phyloP scores from a whole-genome alignment of 208 protist genomes.

The Strigomonas galati region DNA sequence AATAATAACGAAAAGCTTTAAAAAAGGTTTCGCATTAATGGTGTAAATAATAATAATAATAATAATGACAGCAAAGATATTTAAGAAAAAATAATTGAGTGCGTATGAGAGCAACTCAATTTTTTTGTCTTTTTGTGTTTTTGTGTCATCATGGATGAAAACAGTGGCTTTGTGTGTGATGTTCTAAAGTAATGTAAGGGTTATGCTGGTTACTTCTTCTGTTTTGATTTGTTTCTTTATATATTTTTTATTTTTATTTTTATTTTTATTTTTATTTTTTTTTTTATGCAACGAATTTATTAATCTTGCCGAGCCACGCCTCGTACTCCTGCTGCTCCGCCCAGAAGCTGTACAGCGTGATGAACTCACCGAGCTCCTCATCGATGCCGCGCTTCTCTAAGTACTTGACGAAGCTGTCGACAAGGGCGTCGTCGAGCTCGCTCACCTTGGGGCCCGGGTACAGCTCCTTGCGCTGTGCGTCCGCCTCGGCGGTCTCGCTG shows the following conservation, averaged over 20 bases:
- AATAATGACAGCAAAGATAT: not conserved
- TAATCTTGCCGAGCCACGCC: constrained; percentile 72
- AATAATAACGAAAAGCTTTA: no score
- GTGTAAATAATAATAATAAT: not conserved
- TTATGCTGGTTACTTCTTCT: no score
- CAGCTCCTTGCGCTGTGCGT: constrained; percentile 40
- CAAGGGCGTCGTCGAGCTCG: constrained; percentile 74
- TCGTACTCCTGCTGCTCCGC: constrained; percentile 92
- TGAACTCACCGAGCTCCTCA: constrained; percentile 77
- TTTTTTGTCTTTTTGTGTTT: constrained; percentile 7
- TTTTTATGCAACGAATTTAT: constrained; percentile 71
- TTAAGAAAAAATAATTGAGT: not conserved
- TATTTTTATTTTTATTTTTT: constrained; percentile 14
- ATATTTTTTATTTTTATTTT: constrained; percentile 17
- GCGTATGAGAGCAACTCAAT: not conserved
- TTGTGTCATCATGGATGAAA: no score
- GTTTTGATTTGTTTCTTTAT: constrained; percentile 2
- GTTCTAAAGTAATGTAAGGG: not conserved
- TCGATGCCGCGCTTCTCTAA: constrained; percentile 80
- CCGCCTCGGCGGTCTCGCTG: constrained; percentile 54
- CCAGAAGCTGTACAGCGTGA: constrained; percentile 80
- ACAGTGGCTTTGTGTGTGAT: not conserved
- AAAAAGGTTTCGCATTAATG: no score
- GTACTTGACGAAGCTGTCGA: constrained; percentile 76
- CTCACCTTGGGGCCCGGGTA: constrained; percentile 76